Evolutionary conservation across 2,329 filamentous ascomycete species (phyloP), one percentile per base, ranked within the genome.

Genomic region (Raffaelea deltoideospora): DNA sequence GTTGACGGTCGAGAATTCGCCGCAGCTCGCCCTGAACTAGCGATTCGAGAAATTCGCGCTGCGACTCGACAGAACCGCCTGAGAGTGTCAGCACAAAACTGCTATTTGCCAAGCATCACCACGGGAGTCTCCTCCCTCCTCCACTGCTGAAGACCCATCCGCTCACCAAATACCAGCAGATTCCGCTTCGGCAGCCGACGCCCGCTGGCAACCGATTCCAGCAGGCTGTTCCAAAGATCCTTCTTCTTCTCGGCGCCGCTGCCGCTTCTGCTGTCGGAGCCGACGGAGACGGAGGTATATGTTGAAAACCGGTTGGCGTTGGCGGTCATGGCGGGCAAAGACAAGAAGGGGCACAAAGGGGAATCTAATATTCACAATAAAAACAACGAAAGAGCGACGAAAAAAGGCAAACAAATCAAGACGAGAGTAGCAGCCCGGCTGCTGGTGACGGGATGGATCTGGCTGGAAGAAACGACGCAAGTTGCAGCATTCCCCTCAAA

Each of bases 161-260:
- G 17, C 34, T 18, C 67, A 84, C 84, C 86, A 53, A 95, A 62
- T 18, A 95, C 77, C 30, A 95, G 61, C 43, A 95, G 61, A 54
- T 87, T 92, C 70, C 94, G 95, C 60, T 94, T 85, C 6, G 86
- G 84, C 50, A 95, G 63, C 48, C 81, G 73, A 65, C 90, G 92
- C 47, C 83, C 85, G 58, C 82, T 93, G 48, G 87, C 85, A 48
- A 90, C 87, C 37, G 75, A 79, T 57, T 92, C 84, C 47, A 95
- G 69, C 80, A 95, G 84, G 31, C 84, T 86, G 42, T 81, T 87
- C 88, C 88, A 95, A 58, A 95, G 78, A 54, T 93, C 84, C 59
- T 83, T 84, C 62, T 84, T 87, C 45, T 79, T 78, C 48, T 81
- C 78, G 57, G 64, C 70, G 17, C 19, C 21, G 13, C 29, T 11